Evolutionary conservation across 2,329 filamentous ascomycete genomes (phyloP).

Genomic region (Trichoderma gracile): DNA sequence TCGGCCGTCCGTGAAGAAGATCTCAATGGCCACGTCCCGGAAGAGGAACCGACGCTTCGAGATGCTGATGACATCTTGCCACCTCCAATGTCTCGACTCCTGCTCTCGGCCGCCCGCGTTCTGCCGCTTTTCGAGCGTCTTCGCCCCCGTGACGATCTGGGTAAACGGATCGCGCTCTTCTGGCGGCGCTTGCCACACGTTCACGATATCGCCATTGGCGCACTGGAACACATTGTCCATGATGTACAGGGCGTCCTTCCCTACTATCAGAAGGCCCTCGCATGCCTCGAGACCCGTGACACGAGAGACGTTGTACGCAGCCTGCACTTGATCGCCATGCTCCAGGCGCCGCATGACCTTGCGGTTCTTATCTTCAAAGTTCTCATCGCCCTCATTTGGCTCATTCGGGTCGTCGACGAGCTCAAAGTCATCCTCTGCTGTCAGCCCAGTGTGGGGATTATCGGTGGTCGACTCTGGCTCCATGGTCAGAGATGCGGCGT

Average conservation of each 20-base stretch:
- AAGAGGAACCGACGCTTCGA: constrained; percentile 95
- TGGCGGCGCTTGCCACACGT: constrained; percentile 87
- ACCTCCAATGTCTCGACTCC: constrained; percentile 87
- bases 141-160: constrained; percentile 78
- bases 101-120: constrained; percentile 63
- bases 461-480: constrained; percentile 32
- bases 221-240: constrained; percentile 97
- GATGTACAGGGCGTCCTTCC: constrained; percentile 88
- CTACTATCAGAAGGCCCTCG: constrained; percentile 89
- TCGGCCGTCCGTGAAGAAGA: constrained; percentile 95
- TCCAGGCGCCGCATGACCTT: constrained; percentile 95
- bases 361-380: constrained; percentile 95
- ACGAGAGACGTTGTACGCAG: constrained; percentile 92
- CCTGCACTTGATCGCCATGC: constrained; percentile 86
- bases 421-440: constrained; percentile 87
- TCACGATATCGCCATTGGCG: constrained; percentile 92
- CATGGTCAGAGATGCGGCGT: constrained; percentile 26
- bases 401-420: constrained; percentile 92
- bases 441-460: constrained; percentile 31
- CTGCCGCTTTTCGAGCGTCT: constrained; percentile 61
- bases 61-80: constrained; percentile 90
- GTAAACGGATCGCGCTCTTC: constrained; percentile 96
- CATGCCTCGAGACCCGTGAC: constrained; percentile 92
- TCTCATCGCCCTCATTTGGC: constrained; percentile 69
- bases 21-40: constrained; percentile 91